These are phyloP conservation scores for Aspergillus sp. DNA, from an alignment of 2,329 filamentous ascomycete species.

Conservation along the genomic window DNA sequence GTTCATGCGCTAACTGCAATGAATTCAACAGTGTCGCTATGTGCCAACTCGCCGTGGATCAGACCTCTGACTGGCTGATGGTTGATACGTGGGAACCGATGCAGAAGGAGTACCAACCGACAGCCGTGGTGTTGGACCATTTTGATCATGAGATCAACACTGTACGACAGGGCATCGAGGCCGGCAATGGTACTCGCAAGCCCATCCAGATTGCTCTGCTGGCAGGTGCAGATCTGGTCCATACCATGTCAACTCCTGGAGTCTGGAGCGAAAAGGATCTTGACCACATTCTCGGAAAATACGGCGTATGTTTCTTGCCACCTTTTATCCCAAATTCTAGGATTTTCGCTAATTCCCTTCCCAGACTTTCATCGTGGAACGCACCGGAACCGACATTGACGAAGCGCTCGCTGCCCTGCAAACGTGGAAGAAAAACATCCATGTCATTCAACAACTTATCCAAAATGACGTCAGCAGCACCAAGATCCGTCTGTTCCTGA, in stretches of 20 bases:
- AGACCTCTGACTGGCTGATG: slow-evolving; percentile 77
- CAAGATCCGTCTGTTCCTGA: slow-evolving; percentile 78
- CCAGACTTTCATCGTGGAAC: slow-evolving; percentile 77
- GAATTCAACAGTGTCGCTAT: slow-evolving; percentile 67
- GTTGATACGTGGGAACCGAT: slow-evolving; percentile 89
- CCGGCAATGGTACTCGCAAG: slow-evolving; percentile 64
- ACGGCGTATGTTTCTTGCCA: slow-evolving; percentile 54
- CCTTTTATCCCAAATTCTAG: neutral
- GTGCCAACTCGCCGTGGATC: slow-evolving; percentile 75
- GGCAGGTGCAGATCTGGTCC: slow-evolving; percentile 74
- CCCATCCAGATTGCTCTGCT: slow-evolving; percentile 76
- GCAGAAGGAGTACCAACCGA: slow-evolving; percentile 82
- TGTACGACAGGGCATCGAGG: slow-evolving; percentile 71
- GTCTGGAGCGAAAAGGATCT: slow-evolving; percentile 85
- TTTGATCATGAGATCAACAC: slow-evolving; percentile 88
- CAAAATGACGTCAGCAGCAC: slow-evolving; percentile 81
- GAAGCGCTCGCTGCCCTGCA: slow-evolving; percentile 81
- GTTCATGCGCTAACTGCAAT: neutral
- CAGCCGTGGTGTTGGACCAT: slow-evolving; percentile 85
- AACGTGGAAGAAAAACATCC: slow-evolving; percentile 81
- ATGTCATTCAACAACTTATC: slow-evolving; percentile 85
- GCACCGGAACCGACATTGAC: slow-evolving; percentile 83
- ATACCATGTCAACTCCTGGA: slow-evolving; percentile 69
- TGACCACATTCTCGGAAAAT: slow-evolving; percentile 82
- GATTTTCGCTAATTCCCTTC: neutral